Conservation (phyloP, 2,329 filamentous ascomycete species). For the Trichoderma oligosporum region DNA sequence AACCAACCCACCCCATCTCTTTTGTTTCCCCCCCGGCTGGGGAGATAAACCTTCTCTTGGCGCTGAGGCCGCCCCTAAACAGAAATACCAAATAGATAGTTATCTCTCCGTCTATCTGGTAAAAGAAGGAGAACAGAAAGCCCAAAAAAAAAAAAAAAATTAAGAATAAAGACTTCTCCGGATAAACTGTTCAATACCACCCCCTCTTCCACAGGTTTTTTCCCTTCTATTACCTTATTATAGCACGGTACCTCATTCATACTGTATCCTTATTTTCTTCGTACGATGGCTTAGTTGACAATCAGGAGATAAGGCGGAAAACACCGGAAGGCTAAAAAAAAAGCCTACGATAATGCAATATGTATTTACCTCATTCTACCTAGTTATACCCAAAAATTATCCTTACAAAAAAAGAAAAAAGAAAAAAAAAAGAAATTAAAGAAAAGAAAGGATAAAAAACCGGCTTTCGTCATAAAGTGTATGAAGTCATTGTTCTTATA, state of each 20-base stretch:
- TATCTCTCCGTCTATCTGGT: not conserved
- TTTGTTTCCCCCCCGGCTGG: constrained; percentile 1
- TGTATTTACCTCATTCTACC: not conserved
- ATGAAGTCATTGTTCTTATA: constrained; percentile 11
- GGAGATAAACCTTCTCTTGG: constrained; percentile 14
- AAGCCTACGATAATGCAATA: constrained; percentile 2
- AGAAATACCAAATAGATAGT: not conserved
- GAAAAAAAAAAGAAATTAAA: constrained; percentile 20
- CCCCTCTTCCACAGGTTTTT: not conserved
- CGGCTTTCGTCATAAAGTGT: not conserved
- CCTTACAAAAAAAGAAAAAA: not conserved
- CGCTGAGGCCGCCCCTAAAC: constrained; percentile 4
- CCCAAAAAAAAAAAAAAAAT: not conserved
- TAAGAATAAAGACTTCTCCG: constrained; percentile 28
- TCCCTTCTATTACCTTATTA: not conserved
- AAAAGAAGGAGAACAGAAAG: too few relatives aligned
- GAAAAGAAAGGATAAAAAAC: not conserved
- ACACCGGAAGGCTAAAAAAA: not conserved
- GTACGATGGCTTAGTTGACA: constrained; percentile 7
- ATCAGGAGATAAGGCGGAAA: constrained; percentile 14
- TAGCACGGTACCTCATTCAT: not conserved
- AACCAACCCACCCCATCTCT: too few relatives aligned
- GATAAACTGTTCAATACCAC: not conserved
- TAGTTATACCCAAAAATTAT: not conserved
- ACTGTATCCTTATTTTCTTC: not conserved